Conservation (phyloP, 2,329 filamentous ascomycete genomes). For the Colletotrichum gigasporum region DNA sequence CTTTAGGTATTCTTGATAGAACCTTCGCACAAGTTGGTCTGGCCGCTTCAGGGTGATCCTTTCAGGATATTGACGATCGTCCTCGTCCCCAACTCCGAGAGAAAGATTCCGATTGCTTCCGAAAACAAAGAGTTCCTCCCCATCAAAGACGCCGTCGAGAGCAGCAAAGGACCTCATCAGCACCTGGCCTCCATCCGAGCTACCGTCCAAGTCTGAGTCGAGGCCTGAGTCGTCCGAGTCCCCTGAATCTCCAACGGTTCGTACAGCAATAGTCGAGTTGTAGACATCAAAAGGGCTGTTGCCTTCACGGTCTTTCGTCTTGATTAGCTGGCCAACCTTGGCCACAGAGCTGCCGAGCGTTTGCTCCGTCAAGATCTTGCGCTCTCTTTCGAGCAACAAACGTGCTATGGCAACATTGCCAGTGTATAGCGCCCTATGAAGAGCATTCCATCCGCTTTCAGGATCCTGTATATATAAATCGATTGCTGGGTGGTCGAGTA, state of each 20-base stretch:
- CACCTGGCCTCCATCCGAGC: constrained; percentile 35
- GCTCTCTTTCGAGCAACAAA: constrained; percentile 81
- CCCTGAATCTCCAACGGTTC: constrained; percentile 63
- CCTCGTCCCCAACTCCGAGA: constrained; percentile 92
- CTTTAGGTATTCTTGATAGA: constrained; percentile 74
- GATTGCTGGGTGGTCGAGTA: constrained; percentile 83
- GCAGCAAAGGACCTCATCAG: constrained; percentile 25
- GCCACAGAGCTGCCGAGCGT: constrained; percentile 66
- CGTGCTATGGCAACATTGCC: constrained; percentile 90
- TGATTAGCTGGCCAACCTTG: constrained; percentile 81
- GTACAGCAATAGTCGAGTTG: constrained; percentile 82
- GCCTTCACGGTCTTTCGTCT: constrained; percentile 94
- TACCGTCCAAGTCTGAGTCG: constrained; percentile 65
- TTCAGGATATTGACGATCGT: constrained; percentile 94
- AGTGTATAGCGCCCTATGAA: constrained; percentile 90
- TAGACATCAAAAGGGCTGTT: constrained; percentile 96
- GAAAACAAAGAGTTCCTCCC: constrained; percentile 92
- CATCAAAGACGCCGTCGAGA: constrained; percentile 46
- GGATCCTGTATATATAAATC: constrained; percentile 89
- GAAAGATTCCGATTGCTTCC: constrained; percentile 97
- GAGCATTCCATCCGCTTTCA: constrained; percentile 95
- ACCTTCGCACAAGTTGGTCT: constrained; percentile 76
- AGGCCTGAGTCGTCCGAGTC: constrained; percentile 57
- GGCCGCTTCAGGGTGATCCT: constrained; percentile 81
- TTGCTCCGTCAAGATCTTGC: constrained; percentile 69